Evolutionary conservation across 1,284 basidiomycete species (phyloP).

Genomic region (Austroboletus novae-zelandiae): DNA sequence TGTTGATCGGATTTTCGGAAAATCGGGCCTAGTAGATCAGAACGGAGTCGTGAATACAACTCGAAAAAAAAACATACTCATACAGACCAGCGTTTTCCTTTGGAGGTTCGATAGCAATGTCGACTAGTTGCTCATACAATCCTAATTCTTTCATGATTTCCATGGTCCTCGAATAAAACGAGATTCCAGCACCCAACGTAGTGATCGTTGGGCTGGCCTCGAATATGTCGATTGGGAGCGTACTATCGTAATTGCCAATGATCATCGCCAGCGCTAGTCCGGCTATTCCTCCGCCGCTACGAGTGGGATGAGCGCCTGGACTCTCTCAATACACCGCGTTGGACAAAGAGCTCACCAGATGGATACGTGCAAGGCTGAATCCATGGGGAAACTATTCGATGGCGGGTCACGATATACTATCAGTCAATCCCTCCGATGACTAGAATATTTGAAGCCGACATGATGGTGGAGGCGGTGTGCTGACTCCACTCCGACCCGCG

Average conservation of each 20-base stretch:
- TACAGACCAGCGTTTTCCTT: slow-evolving; percentile 12
- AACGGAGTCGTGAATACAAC: neutral
- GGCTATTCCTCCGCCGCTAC: slow-evolving; percentile 37
- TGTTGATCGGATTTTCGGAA: slow-evolving; percentile 25
- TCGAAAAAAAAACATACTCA: no score
- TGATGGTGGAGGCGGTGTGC: no score
- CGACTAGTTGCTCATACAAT: slow-evolving; percentile 19
- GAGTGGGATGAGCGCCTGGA: neutral
- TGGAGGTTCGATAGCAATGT: slow-evolving; percentile 10
- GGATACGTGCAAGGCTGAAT: neutral
- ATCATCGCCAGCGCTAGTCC: slow-evolving; percentile 35
- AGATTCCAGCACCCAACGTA: slow-evolving; percentile 36
- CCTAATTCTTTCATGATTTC: slow-evolving; percentile 35
- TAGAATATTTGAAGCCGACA: no score
- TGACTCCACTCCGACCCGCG: no score
- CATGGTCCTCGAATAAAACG: slow-evolving; percentile 36
- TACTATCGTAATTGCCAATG: slow-evolving; percentile 22
- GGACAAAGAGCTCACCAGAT: neutral
- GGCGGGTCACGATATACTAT: no score
- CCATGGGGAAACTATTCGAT: neutral
- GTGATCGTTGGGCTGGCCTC: slow-evolving; percentile 33
- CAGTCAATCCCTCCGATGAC: no score
- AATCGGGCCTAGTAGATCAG: slow-evolving; percentile 9
- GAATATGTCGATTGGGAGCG: slow-evolving; percentile 29
- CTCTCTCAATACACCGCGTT: no score